Base-by-base conservation (phyloP, 805 yeast genomes). In the Torulaspora delbrueckii region DNA sequence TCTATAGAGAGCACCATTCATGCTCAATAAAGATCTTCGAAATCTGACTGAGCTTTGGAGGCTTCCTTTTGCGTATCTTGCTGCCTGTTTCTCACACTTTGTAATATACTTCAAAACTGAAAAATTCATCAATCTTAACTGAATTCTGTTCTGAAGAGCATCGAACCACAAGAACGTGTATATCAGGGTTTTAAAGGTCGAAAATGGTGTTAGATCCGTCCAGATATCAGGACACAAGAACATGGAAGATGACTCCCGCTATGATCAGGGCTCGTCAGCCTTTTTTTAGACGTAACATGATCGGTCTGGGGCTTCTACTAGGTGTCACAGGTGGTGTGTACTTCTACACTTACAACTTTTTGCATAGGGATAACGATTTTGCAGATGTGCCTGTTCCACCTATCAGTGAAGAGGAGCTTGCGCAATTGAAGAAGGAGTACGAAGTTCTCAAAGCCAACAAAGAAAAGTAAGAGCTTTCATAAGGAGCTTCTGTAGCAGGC, bases 311-410 rank as follows among this genome's bases (percentile, higher is more conserved):
- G 13, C 66, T 76, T 0, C 70, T 87, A 16, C 67, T 81, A 4
- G 76, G 83, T n/a, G 68, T 87, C 42, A 82, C 93, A 5, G 71
- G 77, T 8, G 81, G 86, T 36, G 83, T 88, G 23, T 90, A 74
- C 58, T 36, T 66, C 56, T 71, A 80, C 68, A 83, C 95, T 0
- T 82, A 79, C 74, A 69, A 77, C 53, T 75, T 78, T 59, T 70
- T 86, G 56, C 79, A 78, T 53, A 73, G 73, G 59, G 96, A 89
- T 61, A 65, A 62, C 41, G 96, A 91, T 53, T 88, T 91, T 63
- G 79, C 75, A 37, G 96, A 90, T 63, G 87, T 91, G 55, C 97
- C 97, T 33, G 81, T 91, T 54, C 99, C 99, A 39, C 97, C 98
- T 14, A 75, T 91, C 48, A 76, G 83, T 32, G 93, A 85, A 50